Conservation (phyloP, 1,284 basidiomycete species). For the Ceratobasidium sp. region DNA sequence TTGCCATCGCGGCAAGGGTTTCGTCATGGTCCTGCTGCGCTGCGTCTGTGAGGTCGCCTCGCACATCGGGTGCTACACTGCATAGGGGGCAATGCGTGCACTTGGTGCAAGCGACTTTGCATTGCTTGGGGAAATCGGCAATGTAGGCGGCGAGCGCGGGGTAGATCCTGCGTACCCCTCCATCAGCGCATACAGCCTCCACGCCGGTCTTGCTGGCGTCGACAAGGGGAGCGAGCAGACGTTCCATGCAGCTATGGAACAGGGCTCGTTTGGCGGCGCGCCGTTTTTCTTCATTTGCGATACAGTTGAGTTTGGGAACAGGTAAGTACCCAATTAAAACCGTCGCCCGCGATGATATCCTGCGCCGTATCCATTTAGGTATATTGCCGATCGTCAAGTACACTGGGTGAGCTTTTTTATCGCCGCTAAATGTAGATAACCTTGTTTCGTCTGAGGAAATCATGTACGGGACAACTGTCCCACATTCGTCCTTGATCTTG, state of each 20-base stretch:
- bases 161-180: conserved; percentile 26
- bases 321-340: conserved; percentile 41
- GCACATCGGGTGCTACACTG: conserved; percentile 2
- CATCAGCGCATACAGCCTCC: conserved; percentile 42
- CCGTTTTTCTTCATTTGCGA: not conserved
- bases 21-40: not conserved
- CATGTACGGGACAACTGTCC: not conserved
- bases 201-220: conserved; percentile 26
- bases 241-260: conserved; percentile 41
- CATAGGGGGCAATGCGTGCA: conserved; percentile 25
- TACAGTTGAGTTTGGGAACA: not conserved
- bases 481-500: conserved; percentile 1
- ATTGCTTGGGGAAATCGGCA: conserved; percentile 44
- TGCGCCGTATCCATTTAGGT: conserved; percentile 24
- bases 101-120: conserved; percentile 26
- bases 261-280: not conserved
- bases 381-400: conserved; percentile 45
- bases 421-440: conserved; percentile 41
- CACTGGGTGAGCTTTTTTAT: conserved; percentile 42
- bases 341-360: conserved; percentile 2
- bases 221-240: conserved; percentile 28
- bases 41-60: conserved; percentile 9
- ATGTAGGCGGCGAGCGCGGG: conserved; percentile 40
- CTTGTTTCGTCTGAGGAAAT: conserved; percentile 43
- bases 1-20: not conserved